Conservation (phyloP, 192 early-diverging fungal species). For the Gaertneriomyces semiglobifer region DNA sequence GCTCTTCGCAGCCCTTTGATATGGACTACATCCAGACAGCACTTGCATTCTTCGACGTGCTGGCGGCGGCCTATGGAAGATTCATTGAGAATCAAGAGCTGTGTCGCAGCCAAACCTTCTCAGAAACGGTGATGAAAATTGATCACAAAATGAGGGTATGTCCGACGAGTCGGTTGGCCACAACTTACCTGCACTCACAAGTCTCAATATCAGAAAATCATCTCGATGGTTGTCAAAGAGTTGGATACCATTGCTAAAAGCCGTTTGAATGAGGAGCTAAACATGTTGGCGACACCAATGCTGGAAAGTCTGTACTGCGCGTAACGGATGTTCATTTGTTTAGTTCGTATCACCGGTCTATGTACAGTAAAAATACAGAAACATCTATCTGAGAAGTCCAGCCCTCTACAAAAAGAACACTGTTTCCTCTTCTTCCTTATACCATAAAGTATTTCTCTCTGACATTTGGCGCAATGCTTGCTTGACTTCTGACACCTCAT, state of each 20-base stretch:
- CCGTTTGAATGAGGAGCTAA: conserved; percentile 14
- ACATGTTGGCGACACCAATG: background rate
- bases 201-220: conserved; percentile 13
- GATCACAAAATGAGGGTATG: conserved; percentile 39
- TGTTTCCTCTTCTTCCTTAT: conserved; percentile 37
- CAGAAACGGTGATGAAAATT: conserved; percentile 30
- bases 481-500: conserved; percentile 30
- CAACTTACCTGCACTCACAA: too few relatives aligned
- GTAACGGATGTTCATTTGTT: too few relatives aligned
- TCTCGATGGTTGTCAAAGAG: conserved; percentile 16
- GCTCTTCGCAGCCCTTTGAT: conserved; percentile 34
- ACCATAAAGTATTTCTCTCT: conserved; percentile 44
- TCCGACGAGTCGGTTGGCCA: too few relatives aligned
- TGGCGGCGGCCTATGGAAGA: conserved; percentile 40
- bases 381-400: too few relatives aligned
- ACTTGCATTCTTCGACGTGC: conserved; percentile 38
- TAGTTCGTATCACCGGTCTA: too few relatives aligned
- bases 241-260: conserved; percentile 2
- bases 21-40: conserved; percentile 36
- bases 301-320: background rate
- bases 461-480: conserved; percentile 31
- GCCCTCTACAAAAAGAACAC: conserved; percentile 43
- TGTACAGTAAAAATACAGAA: too few relatives aligned
- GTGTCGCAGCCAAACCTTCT: conserved; percentile 28
- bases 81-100: conserved; percentile 36